Percentiles rank a stretch among this genome's conserved stretches.
These are phyloP conservation scores for Rhynchosporium graminicola DNA, from an alignment of 2,329 filamentous ascomycete genomes.

Conservation along the genomic window DNA sequence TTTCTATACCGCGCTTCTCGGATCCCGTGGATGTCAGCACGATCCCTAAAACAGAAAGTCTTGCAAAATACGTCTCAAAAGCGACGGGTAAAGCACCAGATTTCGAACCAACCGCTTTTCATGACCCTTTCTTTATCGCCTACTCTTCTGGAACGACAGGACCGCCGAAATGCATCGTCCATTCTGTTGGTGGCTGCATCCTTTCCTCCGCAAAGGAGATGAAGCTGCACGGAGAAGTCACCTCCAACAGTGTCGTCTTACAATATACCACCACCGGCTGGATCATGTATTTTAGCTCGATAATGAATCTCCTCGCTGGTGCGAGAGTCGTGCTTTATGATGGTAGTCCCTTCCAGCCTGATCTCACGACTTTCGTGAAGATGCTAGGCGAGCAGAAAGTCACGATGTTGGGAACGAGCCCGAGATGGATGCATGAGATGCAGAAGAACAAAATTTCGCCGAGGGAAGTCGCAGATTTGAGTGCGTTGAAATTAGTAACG, in stretches of 20 bases:
- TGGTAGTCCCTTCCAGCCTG: constrained; percentile 76
- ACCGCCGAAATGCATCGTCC: constrained; percentile 82
- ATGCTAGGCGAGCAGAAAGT: constrained; percentile 64
- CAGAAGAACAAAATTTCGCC: constrained; percentile 65
- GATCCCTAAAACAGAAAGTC: constrained; percentile 46
- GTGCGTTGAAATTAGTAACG: constrained; percentile 59
- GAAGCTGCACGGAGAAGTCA: constrained; percentile 51
- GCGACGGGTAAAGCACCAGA: constrained; percentile 24
- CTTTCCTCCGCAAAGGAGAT: constrained; percentile 63
- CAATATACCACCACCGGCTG: constrained; percentile 72
- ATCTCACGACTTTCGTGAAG: constrained; percentile 62
- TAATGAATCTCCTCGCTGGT: constrained; percentile 61
- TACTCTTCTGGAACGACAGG: constrained; percentile 83
- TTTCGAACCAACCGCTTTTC: constrained; percentile 40
- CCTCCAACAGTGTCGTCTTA: constrained; percentile 47
- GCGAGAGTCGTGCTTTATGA: constrained; percentile 73
- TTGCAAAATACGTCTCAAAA: constrained; percentile 47
- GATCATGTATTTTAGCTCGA: constrained; percentile 80
- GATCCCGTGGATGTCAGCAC: constrained; percentile 58
- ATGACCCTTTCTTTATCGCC: constrained; percentile 75
- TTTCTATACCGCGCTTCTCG: constrained; percentile 67
- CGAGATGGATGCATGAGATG: constrained; percentile 74
- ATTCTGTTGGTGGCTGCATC: constrained; percentile 67
- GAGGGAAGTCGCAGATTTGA: constrained; percentile 58
- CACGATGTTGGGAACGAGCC: constrained; percentile 74